These are phyloP conservation scores for Lithocarpus polystachyus DNA, from an alignment of 306 rosid species.

Conservation along the genomic window DNA sequence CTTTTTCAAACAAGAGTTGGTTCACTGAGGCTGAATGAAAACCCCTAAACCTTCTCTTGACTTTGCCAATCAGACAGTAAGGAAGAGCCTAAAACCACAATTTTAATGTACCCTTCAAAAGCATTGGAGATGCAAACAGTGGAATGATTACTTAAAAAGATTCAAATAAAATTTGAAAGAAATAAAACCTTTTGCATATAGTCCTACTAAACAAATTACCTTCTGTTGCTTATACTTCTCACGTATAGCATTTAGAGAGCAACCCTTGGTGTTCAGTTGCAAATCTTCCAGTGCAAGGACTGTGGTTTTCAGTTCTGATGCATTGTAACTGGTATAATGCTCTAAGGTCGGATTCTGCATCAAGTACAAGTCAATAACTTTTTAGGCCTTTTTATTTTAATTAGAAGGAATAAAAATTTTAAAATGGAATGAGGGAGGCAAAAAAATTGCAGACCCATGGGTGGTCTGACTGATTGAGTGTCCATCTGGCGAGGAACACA, in stretches of 20 bases:
- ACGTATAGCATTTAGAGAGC: conserved; percentile 58
- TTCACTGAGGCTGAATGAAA: not conserved
- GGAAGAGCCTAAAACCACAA: not conserved
- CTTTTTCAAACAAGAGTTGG: too few species aligned
- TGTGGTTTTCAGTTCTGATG: conserved; percentile 56
- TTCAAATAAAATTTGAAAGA: not conserved
- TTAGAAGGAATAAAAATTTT: not conserved
- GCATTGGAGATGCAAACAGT: not conserved
- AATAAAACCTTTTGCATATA: not conserved
- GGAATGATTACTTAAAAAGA: not conserved
- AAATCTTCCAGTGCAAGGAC: conserved; percentile 70
- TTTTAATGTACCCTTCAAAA: not conserved
- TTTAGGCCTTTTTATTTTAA: not conserved
- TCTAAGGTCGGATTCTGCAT: conserved; percentile 73
- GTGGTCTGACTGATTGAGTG: conserved; percentile 58
- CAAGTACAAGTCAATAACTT: conserved; percentile 12
- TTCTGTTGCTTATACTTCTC: conserved; percentile 73
- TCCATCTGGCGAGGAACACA: conserved; percentile 93
- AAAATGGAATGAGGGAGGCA: not conserved
- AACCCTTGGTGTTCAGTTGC: conserved; percentile 59
- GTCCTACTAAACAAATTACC: conserved; percentile 37
- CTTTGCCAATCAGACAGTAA: not conserved
- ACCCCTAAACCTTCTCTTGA: too few species aligned
- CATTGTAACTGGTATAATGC: conserved; percentile 71
- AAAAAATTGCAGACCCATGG: conserved; percentile 69